Conservation (phyloP, 768 basidiomycete genomes). For the Leccinum rimulosum region DNA sequence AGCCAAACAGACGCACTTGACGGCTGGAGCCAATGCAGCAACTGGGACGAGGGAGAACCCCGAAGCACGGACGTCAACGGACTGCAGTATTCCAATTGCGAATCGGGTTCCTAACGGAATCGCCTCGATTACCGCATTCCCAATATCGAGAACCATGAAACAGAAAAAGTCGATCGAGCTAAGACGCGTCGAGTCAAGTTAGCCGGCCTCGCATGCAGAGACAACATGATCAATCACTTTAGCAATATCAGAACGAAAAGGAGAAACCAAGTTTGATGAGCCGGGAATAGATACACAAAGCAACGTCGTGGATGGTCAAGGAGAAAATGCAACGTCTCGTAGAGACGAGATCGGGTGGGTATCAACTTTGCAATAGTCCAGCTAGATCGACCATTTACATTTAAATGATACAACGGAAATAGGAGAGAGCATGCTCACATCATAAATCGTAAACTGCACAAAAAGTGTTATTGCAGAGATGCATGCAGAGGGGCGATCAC, state of each 20-base stretch:
- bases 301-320: conserved; percentile 94
- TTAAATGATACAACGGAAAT: not conserved
- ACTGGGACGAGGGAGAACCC: conserved; percentile 82
- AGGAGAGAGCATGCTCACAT: conserved; percentile 55
- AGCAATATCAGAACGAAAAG: conserved; percentile 62
- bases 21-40: conserved; percentile 77
- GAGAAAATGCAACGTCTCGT: conserved; percentile 86
- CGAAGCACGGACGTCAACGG: conserved; percentile 77
- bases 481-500: conserved; percentile 30
- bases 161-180: conserved; percentile 86
- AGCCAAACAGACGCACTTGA: conserved; percentile 56
- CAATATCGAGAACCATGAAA: conserved; percentile 87
- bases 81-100: conserved; percentile 75
- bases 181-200: not conserved
- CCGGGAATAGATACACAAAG: conserved; percentile 87
- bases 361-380: conserved; percentile 70
- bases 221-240: conserved; percentile 45
- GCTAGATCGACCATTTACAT: conserved; percentile 38
- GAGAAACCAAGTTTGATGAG: conserved; percentile 93
- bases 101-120: conserved; percentile 74
- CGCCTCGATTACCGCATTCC: conserved; percentile 61
- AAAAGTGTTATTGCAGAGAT: not conserved
- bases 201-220: not conserved
- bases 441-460: conserved; percentile 65
- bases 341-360: conserved; percentile 53